These are phyloP conservation scores for Cryptococcus hybrid DNA, from an alignment of 1,284 basidiomycete genomes.

Conservation along the genomic window DNA sequence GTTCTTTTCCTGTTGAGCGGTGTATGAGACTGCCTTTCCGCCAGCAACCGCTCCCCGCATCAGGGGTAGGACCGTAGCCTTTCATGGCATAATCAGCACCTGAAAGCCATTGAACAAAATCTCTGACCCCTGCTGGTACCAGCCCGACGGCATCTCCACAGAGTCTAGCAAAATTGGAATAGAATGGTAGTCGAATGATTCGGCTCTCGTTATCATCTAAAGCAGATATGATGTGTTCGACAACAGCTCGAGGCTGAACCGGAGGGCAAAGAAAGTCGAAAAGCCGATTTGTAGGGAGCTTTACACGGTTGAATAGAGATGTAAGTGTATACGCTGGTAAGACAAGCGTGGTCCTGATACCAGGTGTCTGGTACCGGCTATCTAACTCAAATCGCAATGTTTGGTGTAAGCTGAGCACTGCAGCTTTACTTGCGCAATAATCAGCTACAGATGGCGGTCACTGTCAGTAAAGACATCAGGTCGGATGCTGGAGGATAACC, in stretches of 20 bases:
- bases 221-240: slow-evolving; percentile 73
- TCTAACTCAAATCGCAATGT: slow-evolving; percentile 81
- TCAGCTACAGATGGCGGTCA: slow-evolving; percentile 60
- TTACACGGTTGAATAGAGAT: slow-evolving; percentile 43
- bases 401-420: slow-evolving; percentile 70
- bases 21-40: slow-evolving; percentile 6
- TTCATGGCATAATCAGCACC: slow-evolving; percentile 40
- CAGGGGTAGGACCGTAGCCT: slow-evolving; percentile 38
- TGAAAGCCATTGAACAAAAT: slow-evolving; percentile 36
- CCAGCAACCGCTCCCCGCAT: slow-evolving; percentile 28
- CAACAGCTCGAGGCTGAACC: slow-evolving; percentile 67
- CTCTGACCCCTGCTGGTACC: slow-evolving; percentile 36
- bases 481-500: slow-evolving; percentile 10
- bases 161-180: slow-evolving; percentile 36
- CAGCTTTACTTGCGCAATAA: slow-evolving; percentile 85
- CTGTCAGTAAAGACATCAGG: not conserved
- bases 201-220: slow-evolving; percentile 73
- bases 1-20: not conserved
- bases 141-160: slow-evolving; percentile 30
- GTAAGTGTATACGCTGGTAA: slow-evolving; percentile 53
- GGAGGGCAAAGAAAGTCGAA: slow-evolving; percentile 73
- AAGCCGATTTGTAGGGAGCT: slow-evolving; percentile 56
- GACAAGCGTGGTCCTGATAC: slow-evolving; percentile 76
- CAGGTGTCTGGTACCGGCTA: slow-evolving; percentile 68
- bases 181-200: slow-evolving; percentile 63